Base-by-base conservation (phyloP, 257 asterid species). In the Rhazya stricta region DNA sequence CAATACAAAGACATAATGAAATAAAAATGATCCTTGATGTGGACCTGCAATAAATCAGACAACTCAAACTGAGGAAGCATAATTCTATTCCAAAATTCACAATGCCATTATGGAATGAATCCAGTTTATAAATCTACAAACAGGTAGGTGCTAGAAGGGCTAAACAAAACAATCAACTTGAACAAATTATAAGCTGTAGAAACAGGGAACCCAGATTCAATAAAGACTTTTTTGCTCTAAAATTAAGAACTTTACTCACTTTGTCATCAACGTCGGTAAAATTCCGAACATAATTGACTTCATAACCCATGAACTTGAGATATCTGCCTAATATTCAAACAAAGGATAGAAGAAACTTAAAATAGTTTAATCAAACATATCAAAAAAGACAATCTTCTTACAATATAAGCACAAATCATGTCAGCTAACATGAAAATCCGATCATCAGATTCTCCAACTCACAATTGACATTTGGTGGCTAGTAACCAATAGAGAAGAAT, bases 261-360 rank as follows among this genome's bases (percentile, higher is more conserved):
- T 94, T 94, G 81, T 94, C 98, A 90, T 94, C 98, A 68, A 94
- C 97, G 85, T 94, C 97, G 4, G 98, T 94, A 88, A 94, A 91
- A 82, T 94, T 94, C 77, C 98, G 97, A 68, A 94, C 91, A 71
- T 94, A 94, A 79, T 89, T 94, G 82, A 91, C 93, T 77, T 94
- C 96, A 80, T 90, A 94, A 62, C 97, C 98, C 95, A 94, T 82
- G 83, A 88, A 83, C 83, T 81, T 91, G 72, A 91, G 96, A 85
- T 86, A 94, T 84, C 98, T 94, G 97, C 90, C 91, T 88, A 86
- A 85, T 85, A 79, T 87, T 72, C 60, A 86, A 79, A 70, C 72
- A 53, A 62, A 53, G 45, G 37, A 79, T 46, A 77, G 72, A 83
- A 67, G 77, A 74, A 67, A 56, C 62, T 76, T 76, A 78, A 69